Percentiles rank a stretch among this genome's conserved stretches.
Evolutionary conservation across 495 filamentous ascomycete species (phyloP).

Genomic region (Neurospora tetrasperma): DNA sequence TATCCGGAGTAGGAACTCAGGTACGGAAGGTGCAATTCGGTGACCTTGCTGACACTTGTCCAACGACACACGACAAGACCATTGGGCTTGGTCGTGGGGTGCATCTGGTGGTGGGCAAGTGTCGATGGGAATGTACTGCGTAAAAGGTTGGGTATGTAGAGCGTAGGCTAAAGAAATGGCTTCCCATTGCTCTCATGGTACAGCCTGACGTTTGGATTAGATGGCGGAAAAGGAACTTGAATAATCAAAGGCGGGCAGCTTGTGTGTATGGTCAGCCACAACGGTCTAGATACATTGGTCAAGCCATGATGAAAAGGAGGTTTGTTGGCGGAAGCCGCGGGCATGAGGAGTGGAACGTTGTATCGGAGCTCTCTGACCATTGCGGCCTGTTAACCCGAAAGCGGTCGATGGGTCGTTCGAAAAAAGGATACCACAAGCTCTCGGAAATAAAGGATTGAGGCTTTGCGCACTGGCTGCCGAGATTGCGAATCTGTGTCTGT

Average conservation of each 20-base stretch:
- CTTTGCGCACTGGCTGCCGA: background rate
- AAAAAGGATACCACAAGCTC: background rate
- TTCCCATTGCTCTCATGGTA: background rate
- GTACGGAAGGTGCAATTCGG: background rate
- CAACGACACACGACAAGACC: background rate
- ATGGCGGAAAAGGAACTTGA: background rate
- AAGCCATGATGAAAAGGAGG: background rate
- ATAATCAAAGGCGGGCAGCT: background rate
- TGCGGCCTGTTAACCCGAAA: background rate
- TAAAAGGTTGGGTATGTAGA: background rate
- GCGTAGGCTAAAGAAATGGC: background rate
- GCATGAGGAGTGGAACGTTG: background rate
- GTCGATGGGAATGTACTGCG: background rate
- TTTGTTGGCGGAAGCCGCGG: background rate
- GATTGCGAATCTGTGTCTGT: background rate
- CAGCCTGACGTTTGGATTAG: background rate
- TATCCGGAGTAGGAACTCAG: background rate
- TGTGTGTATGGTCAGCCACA: background rate
- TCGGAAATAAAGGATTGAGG: background rate
- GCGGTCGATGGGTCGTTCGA: background rate
- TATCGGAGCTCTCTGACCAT: background rate
- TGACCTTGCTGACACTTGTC: background rate
- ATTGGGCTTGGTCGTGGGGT: background rate
- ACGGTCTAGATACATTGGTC: background rate
- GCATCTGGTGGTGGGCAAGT: background rate